Conservation (phyloP, 768 basidiomycete genomes). For the Phanerochaete sordida region DNA sequence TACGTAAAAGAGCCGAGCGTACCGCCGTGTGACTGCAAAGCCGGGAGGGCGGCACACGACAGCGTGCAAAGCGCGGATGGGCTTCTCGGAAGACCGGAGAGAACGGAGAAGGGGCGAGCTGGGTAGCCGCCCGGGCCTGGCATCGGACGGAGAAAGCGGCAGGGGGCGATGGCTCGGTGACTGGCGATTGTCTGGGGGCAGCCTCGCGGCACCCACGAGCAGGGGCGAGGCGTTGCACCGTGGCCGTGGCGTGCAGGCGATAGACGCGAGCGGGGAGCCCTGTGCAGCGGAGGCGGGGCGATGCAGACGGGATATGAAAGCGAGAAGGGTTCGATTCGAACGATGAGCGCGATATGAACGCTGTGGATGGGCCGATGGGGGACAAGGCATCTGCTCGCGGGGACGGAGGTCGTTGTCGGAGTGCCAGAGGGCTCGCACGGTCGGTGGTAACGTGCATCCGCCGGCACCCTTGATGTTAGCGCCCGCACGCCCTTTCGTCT, state of each 20-base stretch:
- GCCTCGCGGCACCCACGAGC: background rate
- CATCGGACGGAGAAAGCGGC: background rate
- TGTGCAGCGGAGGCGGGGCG: background rate
- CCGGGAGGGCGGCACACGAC: background rate
- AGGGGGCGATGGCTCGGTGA: too few species aligned
- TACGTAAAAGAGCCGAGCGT: background rate
- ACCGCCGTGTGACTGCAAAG: background rate
- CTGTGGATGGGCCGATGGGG: background rate
- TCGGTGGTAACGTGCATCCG: conserved; percentile 14
- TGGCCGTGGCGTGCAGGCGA: background rate
- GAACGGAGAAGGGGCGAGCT: background rate
- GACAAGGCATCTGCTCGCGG: background rate
- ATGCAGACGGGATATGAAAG: background rate
- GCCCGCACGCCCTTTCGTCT: conserved; percentile 11
- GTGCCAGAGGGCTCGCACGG: conserved; percentile 9
- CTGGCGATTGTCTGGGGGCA: too few species aligned
- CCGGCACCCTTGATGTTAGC: background rate
- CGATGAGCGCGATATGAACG: background rate
- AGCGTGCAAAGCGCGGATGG: background rate
- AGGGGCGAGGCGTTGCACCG: background rate
- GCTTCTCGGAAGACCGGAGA: background rate
- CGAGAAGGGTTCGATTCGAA: background rate
- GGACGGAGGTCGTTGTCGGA: conserved; percentile 2
- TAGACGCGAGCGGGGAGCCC: background rate
- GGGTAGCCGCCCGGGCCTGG: background rate